These are phyloP conservation scores for Byssochlamys sp. DNA, from an alignment of 2,329 filamentous ascomycete species.

Conservation along the genomic window DNA sequence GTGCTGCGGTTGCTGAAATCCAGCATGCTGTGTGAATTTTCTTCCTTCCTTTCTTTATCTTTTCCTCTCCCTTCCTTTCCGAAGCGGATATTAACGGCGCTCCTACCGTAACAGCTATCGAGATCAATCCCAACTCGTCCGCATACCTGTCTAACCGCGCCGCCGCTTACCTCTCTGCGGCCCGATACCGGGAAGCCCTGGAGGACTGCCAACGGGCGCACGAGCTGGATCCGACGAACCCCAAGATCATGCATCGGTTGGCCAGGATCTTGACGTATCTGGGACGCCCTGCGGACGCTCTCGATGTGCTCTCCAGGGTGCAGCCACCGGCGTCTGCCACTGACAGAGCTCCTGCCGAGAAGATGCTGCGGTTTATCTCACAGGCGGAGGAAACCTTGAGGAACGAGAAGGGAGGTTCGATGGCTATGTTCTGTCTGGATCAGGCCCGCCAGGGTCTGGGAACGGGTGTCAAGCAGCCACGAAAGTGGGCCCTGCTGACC, in stretches of 20 bases:
- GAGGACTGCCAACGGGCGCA: constrained; percentile 77
- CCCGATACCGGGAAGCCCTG: constrained; percentile 66
- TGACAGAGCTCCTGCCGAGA: constrained; percentile 71
- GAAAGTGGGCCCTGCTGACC: constrained; percentile 88
- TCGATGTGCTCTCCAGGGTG: constrained; percentile 72
- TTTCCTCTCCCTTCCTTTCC: too few species aligned
- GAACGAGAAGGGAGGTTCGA: constrained; percentile 70
- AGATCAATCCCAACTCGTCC: constrained; percentile 71
- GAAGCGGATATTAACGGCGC: constrained; percentile 2
- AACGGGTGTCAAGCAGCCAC: constrained; percentile 63
- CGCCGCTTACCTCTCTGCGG: constrained; percentile 83
- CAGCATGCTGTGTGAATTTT: not conserved
- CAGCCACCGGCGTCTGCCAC: constrained; percentile 71
- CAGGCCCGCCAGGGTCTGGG: constrained; percentile 78
- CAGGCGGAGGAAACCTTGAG: constrained; percentile 69
- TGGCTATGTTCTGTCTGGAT: constrained; percentile 85
- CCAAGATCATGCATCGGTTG: constrained; percentile 78
- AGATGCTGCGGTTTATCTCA: constrained; percentile 72
- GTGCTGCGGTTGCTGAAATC: not conserved
- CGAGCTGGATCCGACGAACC: constrained; percentile 72
- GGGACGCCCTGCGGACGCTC: constrained; percentile 75
- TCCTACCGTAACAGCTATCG: constrained; percentile 56
- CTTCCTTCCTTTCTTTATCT: not conserved
- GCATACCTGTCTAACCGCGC: constrained; percentile 93
- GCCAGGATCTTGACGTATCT: constrained; percentile 83